phyloP scores from a whole-genome alignment of 345 rosid genomes.

The Gossypium arboreum region DNA sequence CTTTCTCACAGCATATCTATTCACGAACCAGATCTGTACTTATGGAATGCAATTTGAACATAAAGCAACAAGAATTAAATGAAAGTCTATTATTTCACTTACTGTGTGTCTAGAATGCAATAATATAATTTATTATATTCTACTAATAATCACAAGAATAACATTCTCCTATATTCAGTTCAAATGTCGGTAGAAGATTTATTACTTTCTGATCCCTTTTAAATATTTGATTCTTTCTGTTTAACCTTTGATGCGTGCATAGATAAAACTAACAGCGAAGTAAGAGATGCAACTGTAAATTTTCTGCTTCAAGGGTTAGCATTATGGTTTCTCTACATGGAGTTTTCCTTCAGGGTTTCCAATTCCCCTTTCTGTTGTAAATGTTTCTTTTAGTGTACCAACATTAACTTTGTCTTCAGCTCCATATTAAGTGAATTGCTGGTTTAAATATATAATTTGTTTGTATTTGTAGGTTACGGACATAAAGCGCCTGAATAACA shows the following conservation, averaged over 20 bases:
- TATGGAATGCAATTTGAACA: not conserved
- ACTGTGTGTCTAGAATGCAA: not conserved
- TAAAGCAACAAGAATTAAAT: not conserved
- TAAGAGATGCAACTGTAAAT: not conserved
- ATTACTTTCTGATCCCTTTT: not conserved
- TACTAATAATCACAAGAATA: not conserved
- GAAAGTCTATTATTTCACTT: not conserved
- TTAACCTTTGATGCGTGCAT: not conserved
- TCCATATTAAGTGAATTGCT: not conserved
- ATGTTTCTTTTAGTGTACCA: not conserved
- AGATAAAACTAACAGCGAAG: not conserved
- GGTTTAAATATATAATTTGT: not conserved
- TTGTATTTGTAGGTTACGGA: slow-evolving; percentile 59
- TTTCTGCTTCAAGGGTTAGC: not conserved
- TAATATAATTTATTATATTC: not conserved
- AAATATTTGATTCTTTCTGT: not conserved
- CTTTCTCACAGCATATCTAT: not conserved
- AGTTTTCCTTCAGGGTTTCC: not conserved
- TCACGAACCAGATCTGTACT: not conserved
- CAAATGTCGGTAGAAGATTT: not conserved
- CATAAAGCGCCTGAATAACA: slow-evolving; percentile 75
- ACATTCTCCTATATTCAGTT: not conserved
- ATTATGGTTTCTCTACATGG: not conserved
- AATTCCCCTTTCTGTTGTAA: not conserved
- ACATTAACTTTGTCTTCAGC: not conserved